Percentiles rank a stretch among this genome's conserved stretches.
Evolutionary conservation across 2,329 filamentous ascomycete genomes (phyloP).

Genomic region (Fusarium liriodendri): DNA sequence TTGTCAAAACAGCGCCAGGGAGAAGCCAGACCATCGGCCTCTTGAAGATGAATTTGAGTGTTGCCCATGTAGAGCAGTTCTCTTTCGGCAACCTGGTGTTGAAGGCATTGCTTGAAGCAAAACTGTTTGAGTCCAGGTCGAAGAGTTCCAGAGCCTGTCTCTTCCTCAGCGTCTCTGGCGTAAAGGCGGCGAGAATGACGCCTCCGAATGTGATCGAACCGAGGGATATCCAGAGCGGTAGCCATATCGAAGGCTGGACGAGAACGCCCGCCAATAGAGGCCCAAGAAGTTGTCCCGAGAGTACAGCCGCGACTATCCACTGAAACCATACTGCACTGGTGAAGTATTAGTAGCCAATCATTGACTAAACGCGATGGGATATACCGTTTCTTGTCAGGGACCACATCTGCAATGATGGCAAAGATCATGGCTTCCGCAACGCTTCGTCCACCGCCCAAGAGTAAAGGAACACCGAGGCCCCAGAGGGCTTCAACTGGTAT

Average conservation of each 20-base stretch:
- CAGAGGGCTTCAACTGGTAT: slow-evolving; percentile 41
- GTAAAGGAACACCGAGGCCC: slow-evolving; percentile 33
- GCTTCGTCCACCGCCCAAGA: slow-evolving; percentile 41
- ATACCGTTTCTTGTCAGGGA: slow-evolving; percentile 29
- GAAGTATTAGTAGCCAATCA: neutral
- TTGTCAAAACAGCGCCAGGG: slow-evolving; percentile 37
- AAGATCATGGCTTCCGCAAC: slow-evolving; percentile 46
- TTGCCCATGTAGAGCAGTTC: neutral
- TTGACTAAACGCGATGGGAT: neutral
- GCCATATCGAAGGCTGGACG: slow-evolving; percentile 31
- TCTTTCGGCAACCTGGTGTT: neutral
- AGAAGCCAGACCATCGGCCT: slow-evolving; percentile 38
- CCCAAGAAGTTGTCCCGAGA: slow-evolving; percentile 34
- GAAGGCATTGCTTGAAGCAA: neutral
- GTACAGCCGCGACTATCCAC: slow-evolving; percentile 36
- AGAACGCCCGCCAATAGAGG: slow-evolving; percentile 33
- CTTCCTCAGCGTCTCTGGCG: slow-evolving; percentile 37
- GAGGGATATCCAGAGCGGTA: slow-evolving; percentile 35
- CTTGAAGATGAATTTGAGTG: slow-evolving; percentile 27
- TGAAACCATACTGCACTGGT: slow-evolving; percentile 42
- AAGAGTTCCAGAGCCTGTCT: neutral
- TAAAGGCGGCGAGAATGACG: slow-evolving; percentile 22
- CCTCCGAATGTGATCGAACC: slow-evolving; percentile 30
- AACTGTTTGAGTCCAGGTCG: neutral
- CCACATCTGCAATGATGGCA: slow-evolving; percentile 39